phyloP scores from a whole-genome alignment of 129 eudicot genomes.

The Rutidosis leptorrhynchoides region DNA sequence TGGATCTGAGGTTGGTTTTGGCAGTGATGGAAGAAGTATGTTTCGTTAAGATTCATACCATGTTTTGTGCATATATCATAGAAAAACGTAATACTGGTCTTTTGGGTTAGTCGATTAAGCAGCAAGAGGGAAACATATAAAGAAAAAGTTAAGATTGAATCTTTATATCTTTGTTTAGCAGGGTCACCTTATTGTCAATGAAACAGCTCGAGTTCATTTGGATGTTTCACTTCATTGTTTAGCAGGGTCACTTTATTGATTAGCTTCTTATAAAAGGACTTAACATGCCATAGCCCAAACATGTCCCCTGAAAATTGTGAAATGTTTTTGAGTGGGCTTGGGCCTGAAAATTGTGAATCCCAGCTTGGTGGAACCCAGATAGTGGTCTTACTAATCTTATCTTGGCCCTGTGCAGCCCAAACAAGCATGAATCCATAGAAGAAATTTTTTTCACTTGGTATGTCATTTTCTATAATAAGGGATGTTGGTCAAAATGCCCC shows the following conservation, averaged over 20 bases:
- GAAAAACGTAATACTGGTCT: background rate
- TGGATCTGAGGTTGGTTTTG: constrained; percentile 31
- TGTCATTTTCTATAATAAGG: no score
- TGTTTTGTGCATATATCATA: background rate
- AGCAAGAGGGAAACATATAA: background rate
- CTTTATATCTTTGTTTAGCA: background rate
- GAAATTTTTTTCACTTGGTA: no score
- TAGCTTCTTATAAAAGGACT: no score
- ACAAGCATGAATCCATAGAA: background rate
- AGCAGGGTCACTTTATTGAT: no score
- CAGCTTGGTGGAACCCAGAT: no score
- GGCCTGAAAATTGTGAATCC: background rate
- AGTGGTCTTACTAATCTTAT: no score
- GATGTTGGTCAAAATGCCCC: no score
- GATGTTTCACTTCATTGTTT: no score
- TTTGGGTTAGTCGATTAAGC: constrained; percentile 8
- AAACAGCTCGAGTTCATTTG: constrained; percentile 2
- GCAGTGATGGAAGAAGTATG: constrained; percentile 17
- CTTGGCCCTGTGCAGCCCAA: background rate
- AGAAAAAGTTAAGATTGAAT: background rate
- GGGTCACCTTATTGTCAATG: constrained; percentile 14
- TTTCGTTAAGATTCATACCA: constrained; percentile 25
- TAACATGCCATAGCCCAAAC: no score
- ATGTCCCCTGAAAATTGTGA: no score
- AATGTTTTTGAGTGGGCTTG: background rate